Percentiles rank a stretch among this genome's conserved stretches.
Conservation (phyloP, 257 asterid genomes). For the Jacaranda copaia region DNA sequence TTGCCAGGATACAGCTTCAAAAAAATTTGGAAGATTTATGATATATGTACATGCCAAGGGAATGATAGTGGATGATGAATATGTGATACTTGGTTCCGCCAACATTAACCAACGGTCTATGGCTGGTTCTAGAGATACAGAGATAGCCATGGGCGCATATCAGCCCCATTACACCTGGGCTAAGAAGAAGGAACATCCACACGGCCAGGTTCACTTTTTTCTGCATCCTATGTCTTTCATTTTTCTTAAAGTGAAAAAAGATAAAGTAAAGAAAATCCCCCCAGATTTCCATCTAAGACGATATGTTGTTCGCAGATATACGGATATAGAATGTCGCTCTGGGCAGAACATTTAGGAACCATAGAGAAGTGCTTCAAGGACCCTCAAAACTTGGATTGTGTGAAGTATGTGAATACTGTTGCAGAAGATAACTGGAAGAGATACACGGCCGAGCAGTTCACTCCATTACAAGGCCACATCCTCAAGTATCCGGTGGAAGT, state of each 20-base stretch:
- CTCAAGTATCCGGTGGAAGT: conserved; percentile 68
- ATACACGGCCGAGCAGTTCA: conserved; percentile 55
- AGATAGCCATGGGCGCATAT: conserved; percentile 91
- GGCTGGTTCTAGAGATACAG: conserved; percentile 93
- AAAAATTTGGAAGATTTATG: conserved; percentile 67
- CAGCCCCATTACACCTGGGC: conserved; percentile 81
- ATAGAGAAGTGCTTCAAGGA: conserved; percentile 51
- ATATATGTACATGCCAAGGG: conserved; percentile 89
- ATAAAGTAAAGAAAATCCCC: background rate
- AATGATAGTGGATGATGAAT: conserved; percentile 84
- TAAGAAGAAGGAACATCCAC: conserved; percentile 58
- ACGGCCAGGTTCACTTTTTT: conserved; percentile 62
- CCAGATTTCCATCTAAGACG: no score
- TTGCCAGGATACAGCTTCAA: conserved; percentile 52
- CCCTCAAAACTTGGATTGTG: conserved; percentile 62
- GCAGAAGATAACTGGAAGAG: conserved; percentile 79
- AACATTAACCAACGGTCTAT: conserved; percentile 85
- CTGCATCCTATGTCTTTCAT: background rate
- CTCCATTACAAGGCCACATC: conserved; percentile 72
- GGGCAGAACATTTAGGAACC: conserved; percentile 79
- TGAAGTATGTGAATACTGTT: conserved; percentile 54
- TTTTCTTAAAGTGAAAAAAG: background rate
- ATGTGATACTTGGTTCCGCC: conserved; percentile 82
- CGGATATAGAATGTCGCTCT: conserved; percentile 85
- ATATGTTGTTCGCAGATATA: conserved; percentile 53